Base-by-base conservation (phyloP, 2,329 filamentous ascomycete species). In the Trichoderma koningii region DNA sequence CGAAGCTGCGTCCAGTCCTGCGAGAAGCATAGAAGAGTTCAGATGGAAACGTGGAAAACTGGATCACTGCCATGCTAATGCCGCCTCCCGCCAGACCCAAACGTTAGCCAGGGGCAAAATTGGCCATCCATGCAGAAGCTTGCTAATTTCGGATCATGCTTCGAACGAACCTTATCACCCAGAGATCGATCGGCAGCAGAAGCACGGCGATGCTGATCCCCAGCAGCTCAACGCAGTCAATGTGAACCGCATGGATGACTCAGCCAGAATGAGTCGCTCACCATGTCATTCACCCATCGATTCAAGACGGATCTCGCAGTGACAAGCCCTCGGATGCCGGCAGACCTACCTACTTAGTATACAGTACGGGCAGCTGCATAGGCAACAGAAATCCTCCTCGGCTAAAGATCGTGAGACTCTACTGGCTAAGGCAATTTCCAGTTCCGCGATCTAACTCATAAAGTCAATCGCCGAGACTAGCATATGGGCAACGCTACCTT, bases 391-490 rank as follows among this genome's bases (percentile, higher is more conserved):
- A 30, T 9, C 42, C 42, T n/a, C 23, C 1, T 42, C 26, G 42
- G 26, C 55, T 57, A 57, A 23, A 19, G 7, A 48, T 57, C 26
- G 42, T 23, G 42, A 57, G 55, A 23, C 19, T 28, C 41, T 14
- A 34, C 38, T 47, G 28, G 41, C 56, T 60, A 60, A 60, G 44
- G 55, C 17, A 12, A 21, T 57, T 52, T 45, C 34, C 34, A 38
- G 34, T 50, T 23, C 38, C 38, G 28, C 34, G 47, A 45, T 44
- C 48, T 62, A 62, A 62, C 57, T 62, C 17, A 3, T 44, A 52
- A 52, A 26, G 57, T 52, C 47, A 52, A 62, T 62, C 60, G 60
- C 60, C 60, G 60, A 63, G 50, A 47, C 60, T 63, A 63, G 60
- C 48, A 53, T 63, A 30, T 47, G 41, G 15, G 14, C 38, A 45